These are phyloP conservation scores for Arachnomyces sp. DNA, from an alignment of 2,329 filamentous ascomycete species.

Conservation along the genomic window DNA sequence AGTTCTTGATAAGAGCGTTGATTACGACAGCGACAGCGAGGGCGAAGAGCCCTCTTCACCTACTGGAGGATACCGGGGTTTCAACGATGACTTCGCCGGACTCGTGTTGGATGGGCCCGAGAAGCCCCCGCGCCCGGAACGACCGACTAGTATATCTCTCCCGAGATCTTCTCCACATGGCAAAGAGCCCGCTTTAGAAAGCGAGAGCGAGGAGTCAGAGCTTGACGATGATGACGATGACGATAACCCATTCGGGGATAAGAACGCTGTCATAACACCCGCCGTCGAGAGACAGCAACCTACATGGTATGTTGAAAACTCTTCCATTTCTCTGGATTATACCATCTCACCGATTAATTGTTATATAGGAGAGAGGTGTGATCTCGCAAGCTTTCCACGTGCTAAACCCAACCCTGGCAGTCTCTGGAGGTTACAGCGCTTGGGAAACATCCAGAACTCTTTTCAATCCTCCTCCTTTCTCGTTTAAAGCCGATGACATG, in stretches of 20 bases:
- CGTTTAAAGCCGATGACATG: no score
- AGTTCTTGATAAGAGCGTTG: conserved; percentile 63
- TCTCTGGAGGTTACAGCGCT: no score
- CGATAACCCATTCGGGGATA: conserved; percentile 81
- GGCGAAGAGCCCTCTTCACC: conserved; percentile 38
- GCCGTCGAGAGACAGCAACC: conserved; percentile 23
- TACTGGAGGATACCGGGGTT: neutral
- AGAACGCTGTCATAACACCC: conserved; percentile 50
- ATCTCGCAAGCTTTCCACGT: no score
- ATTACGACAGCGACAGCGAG: conserved; percentile 58
- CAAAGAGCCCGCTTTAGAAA: conserved; percentile 35
- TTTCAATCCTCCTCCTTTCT: no score
- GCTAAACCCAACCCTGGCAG: no score
- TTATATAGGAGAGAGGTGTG: no score
- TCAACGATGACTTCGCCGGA: conserved; percentile 3
- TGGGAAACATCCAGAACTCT: no score
- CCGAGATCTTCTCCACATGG: conserved; percentile 14
- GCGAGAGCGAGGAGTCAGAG: conserved; percentile 47
- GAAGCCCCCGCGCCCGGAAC: conserved; percentile 48
- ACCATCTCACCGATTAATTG: no score
- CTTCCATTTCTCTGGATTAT: neutral
- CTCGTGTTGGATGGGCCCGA: conserved; percentile 28
- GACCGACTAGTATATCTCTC: conserved; percentile 41
- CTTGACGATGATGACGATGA: conserved; percentile 62
- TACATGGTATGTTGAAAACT: conserved; percentile 29